A percentile compares a stretch with the other conserved stretches of the same genome.
Conservation (phyloP, 441 rosid genomes). For the Euphorbia celastroides region DNA sequence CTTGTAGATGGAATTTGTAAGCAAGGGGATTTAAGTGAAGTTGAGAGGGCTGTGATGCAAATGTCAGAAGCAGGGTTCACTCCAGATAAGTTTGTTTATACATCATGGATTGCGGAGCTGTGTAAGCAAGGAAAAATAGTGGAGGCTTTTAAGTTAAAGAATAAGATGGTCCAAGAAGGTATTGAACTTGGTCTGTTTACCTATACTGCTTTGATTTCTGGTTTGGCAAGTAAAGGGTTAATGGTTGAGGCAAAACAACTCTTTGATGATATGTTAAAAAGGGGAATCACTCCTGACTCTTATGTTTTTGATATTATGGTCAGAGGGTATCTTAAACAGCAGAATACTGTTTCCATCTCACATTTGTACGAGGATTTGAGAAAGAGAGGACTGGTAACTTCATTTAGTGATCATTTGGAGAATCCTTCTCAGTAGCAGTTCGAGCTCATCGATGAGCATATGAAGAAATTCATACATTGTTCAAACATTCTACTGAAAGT, state of each 20-base stretch:
- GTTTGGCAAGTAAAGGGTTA: constrained; percentile 13
- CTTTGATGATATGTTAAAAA: constrained; percentile 9
- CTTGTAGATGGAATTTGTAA: constrained; percentile 10
- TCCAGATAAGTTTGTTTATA: constrained; percentile 14
- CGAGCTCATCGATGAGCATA: neutral
- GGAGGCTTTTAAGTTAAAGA: constrained; percentile 11
- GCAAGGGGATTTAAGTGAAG: constrained; percentile 13
- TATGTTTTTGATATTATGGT: neutral
- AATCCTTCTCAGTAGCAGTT: neutral
- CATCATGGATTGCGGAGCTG: constrained; percentile 10
- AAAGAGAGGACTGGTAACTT: constrained; percentile 5
- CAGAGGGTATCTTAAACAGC: constrained; percentile 9
- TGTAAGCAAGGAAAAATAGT: constrained; percentile 11
- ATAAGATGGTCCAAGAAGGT: constrained; percentile 15
- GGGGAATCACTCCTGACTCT: constrained; percentile 9
- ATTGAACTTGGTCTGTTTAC: constrained; percentile 4
- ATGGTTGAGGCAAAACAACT: constrained; percentile 13
- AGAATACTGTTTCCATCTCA: constrained; percentile 1
- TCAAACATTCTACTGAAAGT: neutral
- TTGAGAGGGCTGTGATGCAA: constrained; percentile 6
- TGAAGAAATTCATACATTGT: neutral
- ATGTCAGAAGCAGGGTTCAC: constrained; percentile 9
- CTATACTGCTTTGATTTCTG: constrained; percentile 9
- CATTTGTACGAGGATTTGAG: constrained; percentile 9
- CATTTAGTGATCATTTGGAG: neutral